Conservation (phyloP, 2,329 filamentous ascomycete species). For the Paraphoma chrysanthemicola region DNA sequence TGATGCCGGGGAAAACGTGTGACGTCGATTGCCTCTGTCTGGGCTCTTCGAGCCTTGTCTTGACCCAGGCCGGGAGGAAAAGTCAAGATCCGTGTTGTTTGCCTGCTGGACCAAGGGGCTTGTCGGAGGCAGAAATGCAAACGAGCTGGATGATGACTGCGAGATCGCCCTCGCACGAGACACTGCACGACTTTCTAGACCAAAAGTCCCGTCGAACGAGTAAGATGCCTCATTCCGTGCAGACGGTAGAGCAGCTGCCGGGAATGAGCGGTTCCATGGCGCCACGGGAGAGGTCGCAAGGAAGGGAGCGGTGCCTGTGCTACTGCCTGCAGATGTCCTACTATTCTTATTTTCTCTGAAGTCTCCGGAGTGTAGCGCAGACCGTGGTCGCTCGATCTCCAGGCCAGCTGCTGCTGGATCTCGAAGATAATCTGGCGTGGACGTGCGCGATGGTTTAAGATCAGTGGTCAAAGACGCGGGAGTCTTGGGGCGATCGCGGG, state of each 20-base stretch:
- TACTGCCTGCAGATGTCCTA: slow-evolving; percentile 18
- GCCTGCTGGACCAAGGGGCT: slow-evolving; percentile 90
- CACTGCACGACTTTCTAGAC: slow-evolving; percentile 42
- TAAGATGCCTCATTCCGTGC: slow-evolving; percentile 21
- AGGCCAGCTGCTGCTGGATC: slow-evolving; percentile 44
- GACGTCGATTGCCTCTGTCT: slow-evolving; percentile 65
- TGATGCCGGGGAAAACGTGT: slow-evolving; percentile 72
- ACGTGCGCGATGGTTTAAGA: slow-evolving; percentile 40
- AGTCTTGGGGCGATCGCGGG: slow-evolving; percentile 37
- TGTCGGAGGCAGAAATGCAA: slow-evolving; percentile 85
- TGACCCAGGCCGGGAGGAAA: slow-evolving; percentile 56
- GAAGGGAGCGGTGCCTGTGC: slow-evolving; percentile 16
- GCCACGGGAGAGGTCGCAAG: slow-evolving; percentile 61
- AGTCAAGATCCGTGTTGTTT: slow-evolving; percentile 79
- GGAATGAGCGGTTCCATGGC: slow-evolving; percentile 63
- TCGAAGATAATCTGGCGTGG: slow-evolving; percentile 32
- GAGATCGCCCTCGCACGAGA: slow-evolving; percentile 52
- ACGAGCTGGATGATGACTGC: slow-evolving; percentile 75
- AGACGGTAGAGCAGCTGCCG: slow-evolving; percentile 42
- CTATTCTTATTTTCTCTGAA: slow-evolving; percentile 59
- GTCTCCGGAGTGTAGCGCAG: slow-evolving; percentile 70
- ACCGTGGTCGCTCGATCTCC: slow-evolving; percentile 82
- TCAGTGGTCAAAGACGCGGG: slow-evolving; percentile 47
- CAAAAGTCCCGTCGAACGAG: slow-evolving; percentile 19
- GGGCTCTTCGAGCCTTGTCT: slow-evolving; percentile 50